A percentile compares a stretch with the other conserved stretches of the same genome.
These are phyloP conservation scores for Gracilaria caudata DNA, from an alignment of 23 red algal genomes.

Conservation along the genomic window DNA sequence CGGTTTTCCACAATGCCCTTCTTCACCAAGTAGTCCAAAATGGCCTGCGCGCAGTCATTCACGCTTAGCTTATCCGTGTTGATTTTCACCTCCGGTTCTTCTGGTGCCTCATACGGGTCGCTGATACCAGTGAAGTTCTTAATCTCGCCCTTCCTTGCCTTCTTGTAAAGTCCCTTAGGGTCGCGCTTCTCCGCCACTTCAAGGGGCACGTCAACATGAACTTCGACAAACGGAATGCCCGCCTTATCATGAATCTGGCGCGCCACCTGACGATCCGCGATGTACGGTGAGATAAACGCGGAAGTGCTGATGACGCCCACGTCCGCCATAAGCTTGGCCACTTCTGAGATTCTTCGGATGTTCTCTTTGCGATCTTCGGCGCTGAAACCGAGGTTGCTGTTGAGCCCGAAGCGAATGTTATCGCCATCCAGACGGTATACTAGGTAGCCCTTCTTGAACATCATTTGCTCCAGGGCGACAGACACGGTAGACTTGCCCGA, in stretches of 20 bases:
- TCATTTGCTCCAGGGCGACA: conserved; percentile 84
- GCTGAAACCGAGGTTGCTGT: conserved; percentile 92
- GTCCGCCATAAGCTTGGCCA: conserved; percentile 94
- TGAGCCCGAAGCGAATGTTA: conserved; percentile 95
- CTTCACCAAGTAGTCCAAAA: conserved; percentile 72
- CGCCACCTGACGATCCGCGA: conserved; percentile 78
- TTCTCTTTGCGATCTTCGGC: conserved; percentile 96
- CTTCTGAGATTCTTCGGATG: conserved; percentile 96
- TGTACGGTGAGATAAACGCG: conserved; percentile 96
- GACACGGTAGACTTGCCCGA: conserved; percentile 97
- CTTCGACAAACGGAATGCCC: conserved; percentile 90
- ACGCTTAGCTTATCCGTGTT: conserved; percentile 82
- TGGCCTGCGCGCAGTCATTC: conserved; percentile 74
- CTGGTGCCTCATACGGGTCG: conserved; percentile 93
- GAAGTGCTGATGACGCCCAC: conserved; percentile 82
- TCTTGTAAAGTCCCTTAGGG: conserved; percentile 99
- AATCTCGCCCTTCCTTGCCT: conserved; percentile 92
- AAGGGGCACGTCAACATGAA: conserved; percentile 90
- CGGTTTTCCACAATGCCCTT: conserved; percentile 47
- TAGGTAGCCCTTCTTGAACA: conserved; percentile 81
- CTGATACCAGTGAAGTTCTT: conserved; percentile 98
- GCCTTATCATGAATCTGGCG: conserved; percentile 90
- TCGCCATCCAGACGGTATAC: conserved; percentile 97
- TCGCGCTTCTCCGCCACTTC: conserved; percentile 92
- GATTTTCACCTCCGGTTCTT: conserved; percentile 75